Conservation (phyloP, 257 asterid genomes). For the Nicotiana tomentosiformis region DNA sequence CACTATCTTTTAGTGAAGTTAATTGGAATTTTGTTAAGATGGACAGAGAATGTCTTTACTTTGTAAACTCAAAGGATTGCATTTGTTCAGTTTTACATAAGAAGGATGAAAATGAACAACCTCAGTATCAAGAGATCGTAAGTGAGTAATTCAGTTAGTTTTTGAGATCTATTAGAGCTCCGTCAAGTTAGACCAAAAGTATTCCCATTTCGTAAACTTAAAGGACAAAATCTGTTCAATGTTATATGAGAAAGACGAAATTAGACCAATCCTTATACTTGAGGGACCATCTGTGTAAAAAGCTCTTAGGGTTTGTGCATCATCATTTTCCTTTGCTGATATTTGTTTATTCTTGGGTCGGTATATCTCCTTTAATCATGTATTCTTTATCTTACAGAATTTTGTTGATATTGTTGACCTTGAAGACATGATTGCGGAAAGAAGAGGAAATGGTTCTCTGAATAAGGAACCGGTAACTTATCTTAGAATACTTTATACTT, state of each 20-base stretch:
- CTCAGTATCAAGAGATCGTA: not conserved
- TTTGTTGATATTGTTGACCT: constrained; percentile 4
- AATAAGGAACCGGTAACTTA: constrained; percentile 43
- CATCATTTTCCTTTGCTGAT: not conserved
- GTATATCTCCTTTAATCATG: not conserved
- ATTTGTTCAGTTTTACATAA: not conserved
- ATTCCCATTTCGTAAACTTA: not conserved
- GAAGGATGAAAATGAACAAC: not conserved
- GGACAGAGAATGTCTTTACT: not conserved
- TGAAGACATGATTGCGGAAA: constrained; percentile 20
- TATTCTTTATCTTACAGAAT: not conserved
- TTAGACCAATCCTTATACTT: not conserved
- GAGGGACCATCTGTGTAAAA: not conserved
- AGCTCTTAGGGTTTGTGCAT: not conserved
- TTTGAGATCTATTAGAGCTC: not conserved
- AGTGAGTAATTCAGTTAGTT: not conserved
- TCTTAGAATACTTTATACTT: not conserved
- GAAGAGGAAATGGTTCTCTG: constrained; percentile 20
- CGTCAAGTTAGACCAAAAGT: not conserved
- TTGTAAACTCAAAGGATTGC: not conserved
- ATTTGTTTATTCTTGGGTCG: not conserved
- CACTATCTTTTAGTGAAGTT: too few species aligned
- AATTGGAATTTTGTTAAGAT: too few species aligned
- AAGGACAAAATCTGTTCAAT: not conserved
- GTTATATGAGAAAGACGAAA: not conserved